Evolutionary conservation across 805 yeast genomes (phyloP), one percentile per base, ranked within the genome.

Genomic region (Sporopachydermia quercuum): DNA sequence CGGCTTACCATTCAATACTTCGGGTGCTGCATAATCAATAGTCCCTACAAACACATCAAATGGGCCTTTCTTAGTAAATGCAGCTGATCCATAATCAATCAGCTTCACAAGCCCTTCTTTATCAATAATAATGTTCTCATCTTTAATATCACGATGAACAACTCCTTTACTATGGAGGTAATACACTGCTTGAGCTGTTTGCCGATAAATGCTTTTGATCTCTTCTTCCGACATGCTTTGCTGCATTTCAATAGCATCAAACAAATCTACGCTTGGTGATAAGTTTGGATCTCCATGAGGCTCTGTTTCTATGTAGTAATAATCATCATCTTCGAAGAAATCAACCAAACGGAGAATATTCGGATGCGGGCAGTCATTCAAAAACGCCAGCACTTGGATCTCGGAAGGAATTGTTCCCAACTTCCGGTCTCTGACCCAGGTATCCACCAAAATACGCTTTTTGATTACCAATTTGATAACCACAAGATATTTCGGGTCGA

Each of bases 41-140:
- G 98, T 91, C 2, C 98, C 98, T 2, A 91, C 97, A 60, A 91
- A 89, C 3, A 91, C 95, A 49, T 89, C 95, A 60, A 89, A 91
- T 3, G 97, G 97, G 0, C 96, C 97, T 61, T 79, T 85, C 47
- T 71, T 74, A 15, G 77, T 74, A 56, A 85, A 85, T 0, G 96
- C 95, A 1, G 97, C 94, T 37, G 94, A 79, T 1, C 98, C 98
- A 57, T 86, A 89, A 60, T 89, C 98, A 53, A 89, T 89, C 45
- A 89, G 63, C 55, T 86, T 87, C 39, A 84, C 78, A 36, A 74
- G 67, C 2, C 91, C 93, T 17, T 48, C 37, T 45, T 77, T 69
- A 50, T 87, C 95, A 39, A 89, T 81, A 50, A 89, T 84, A 37
- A 89, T 73, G 53, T 89, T 89, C 50, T 89, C 98, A 58, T 89